Base-by-base conservation (phyloP, 768 basidiomycete genomes). In the Lactifluus pinguis region DNA sequence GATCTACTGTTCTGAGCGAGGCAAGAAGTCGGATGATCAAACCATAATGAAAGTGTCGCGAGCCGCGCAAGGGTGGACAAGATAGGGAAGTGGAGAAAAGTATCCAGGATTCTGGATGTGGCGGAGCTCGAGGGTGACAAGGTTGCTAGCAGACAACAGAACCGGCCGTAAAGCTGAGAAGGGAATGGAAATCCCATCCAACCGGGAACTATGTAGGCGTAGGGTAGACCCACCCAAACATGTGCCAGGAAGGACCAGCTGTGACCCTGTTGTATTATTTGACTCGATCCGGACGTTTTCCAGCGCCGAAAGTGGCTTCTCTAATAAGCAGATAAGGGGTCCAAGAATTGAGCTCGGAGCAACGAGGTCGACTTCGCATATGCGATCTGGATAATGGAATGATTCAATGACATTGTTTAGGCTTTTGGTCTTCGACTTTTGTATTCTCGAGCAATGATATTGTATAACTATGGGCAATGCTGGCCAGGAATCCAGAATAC, bases 221-320 rank as follows among this genome's bases (percentile, higher is more conserved):
- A 47, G 59, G 10, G 59, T 38, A 30, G 53, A 60, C 36, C 38
- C 53, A n/a, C 59, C 48, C 15, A 60, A 19, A 30, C 49, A 54
- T 17, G 4, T 10, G 4, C 2, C 17, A 34, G 39, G 39, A 6
- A 60, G 13, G 48, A 69, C 9, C 1, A 0, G 45, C 77, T 70
- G 59, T 79, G 80, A 1, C 63, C 56, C 19, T 69, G 68, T 15
- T 77, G 69, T 0, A 78, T 68, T 0, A 78, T 38, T 30, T 64
- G 19, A 79, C 69, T 49, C 75, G 62, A 13, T 59, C 3, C 44
- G 57, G 19, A 66, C 50, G 0, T 48, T 52, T 38, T 42, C 17
- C 2, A 50, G 63, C 50, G 13, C 66, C 55, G 4, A 57, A 63
- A 49, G 63, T 34, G 72, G 36, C 74, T 48, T 65, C 67, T 34